Conservation (phyloP, 495 filamentous ascomycete genomes). For the Hypoxylon trugodes region DNA sequence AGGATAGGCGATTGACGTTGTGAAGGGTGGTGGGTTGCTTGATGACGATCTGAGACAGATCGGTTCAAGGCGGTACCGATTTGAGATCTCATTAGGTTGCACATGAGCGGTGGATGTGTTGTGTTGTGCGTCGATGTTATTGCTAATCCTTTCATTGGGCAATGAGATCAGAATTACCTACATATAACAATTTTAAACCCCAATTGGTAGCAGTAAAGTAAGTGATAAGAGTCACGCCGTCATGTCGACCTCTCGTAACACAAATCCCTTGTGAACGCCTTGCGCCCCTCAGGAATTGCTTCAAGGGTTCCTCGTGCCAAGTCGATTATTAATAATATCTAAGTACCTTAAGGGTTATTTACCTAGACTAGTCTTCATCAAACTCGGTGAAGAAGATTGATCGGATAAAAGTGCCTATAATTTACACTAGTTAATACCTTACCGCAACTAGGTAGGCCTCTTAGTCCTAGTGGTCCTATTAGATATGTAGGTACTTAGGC, state of each 20-base stretch:
- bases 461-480: constrained; percentile 15
- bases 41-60: constrained; percentile 39
- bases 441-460: neutral
- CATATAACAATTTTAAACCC: neutral
- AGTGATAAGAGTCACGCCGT: constrained; percentile 23
- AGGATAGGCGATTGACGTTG: constrained; percentile 18
- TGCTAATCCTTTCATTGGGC: constrained; percentile 1
- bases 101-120: constrained; percentile 17
- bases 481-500: constrained; percentile 2
- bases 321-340: constrained; percentile 8
- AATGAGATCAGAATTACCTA: neutral
- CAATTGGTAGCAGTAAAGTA: neutral
- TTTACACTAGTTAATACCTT: too few species aligned
- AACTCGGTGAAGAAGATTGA: constrained; percentile 13
- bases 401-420: neutral
- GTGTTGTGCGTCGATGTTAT: constrained; percentile 12
- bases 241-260: constrained; percentile 7
- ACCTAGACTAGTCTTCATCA: neutral
- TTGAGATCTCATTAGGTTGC: constrained; percentile 32
- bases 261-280: constrained; percentile 8
- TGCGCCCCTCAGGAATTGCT: constrained; percentile 31
- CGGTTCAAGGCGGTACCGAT: constrained; percentile 13
- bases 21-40: neutral
- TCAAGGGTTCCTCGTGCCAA: constrained; percentile 11
- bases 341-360: neutral